Conservation (phyloP, 306 rosid genomes). For the Quercus bicolor region DNA sequence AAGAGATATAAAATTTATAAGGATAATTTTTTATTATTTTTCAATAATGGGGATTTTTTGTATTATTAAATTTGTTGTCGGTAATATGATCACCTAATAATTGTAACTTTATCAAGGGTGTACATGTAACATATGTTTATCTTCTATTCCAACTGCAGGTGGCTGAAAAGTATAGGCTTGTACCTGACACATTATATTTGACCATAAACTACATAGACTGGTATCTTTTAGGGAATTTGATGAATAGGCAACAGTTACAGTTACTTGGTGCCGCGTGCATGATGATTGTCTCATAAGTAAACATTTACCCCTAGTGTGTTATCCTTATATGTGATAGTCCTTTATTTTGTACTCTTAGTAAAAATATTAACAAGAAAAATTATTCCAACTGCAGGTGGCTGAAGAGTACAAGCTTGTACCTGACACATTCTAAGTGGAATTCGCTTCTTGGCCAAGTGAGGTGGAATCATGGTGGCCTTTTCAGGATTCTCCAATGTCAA, state of each 20-base stretch:
- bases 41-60: background rate
- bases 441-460: too few species aligned
- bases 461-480: too few species aligned
- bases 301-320: background rate
- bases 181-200: conserved; percentile 88
- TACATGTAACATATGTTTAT: background rate
- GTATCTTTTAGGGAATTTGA: conserved; percentile 80
- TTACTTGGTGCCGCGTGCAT: conserved; percentile 92
- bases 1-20: background rate
- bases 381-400: too few species aligned
- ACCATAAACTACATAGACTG: conserved; percentile 89
- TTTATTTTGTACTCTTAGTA: too few species aligned
- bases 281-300: conserved; percentile 98
- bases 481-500: background rate
- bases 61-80: background rate
- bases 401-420: too few species aligned
- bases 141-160: conserved; percentile 46
- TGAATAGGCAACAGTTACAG: conserved; percentile 81
- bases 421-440: too few species aligned
- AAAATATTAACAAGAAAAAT: too few species aligned
- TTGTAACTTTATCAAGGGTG: background rate
- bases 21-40: background rate
- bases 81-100: background rate
- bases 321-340: background rate
- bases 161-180: conserved; percentile 92